These are phyloP conservation scores for Peronospora belbahrii DNA, from an alignment of 352 stramenopile genomes.

Conservation along the genomic window DNA sequence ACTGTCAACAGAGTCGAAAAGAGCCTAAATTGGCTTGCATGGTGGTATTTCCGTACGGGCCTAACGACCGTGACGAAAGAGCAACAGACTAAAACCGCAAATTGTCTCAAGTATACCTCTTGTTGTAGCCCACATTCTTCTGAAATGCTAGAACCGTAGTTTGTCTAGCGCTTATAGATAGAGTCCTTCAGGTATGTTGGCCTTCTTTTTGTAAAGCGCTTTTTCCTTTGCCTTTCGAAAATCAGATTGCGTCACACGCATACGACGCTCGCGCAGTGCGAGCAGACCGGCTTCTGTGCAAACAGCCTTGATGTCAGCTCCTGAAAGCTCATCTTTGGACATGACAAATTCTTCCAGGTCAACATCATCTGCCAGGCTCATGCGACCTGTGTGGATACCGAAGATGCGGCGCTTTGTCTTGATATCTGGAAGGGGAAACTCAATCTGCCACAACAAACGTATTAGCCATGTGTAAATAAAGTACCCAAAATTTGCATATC, in stretches of 20 bases:
- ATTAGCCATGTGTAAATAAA: slow-evolving; percentile 3
- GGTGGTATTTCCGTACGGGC: slow-evolving; percentile 14
- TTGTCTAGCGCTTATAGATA: slow-evolving; percentile 89
- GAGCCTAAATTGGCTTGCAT: slow-evolving; percentile 22
- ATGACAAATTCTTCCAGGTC: slow-evolving; percentile 99
- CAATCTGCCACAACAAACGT: slow-evolving; percentile 79
- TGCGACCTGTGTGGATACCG: slow-evolving; percentile 98
- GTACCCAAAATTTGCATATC: neutral
- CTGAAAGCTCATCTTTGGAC: slow-evolving; percentile 99
- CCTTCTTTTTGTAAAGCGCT: slow-evolving; percentile 99
- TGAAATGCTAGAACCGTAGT: slow-evolving; percentile 4
- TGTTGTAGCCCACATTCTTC: neutral
- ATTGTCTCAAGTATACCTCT: neutral
- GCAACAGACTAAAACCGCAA: neutral
- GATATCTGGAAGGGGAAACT: slow-evolving; percentile 99
- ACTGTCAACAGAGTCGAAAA: slow-evolving; percentile 6
- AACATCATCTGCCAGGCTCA: slow-evolving; percentile 97
- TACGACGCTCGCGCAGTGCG: slow-evolving; percentile 96
- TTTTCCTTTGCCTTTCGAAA: slow-evolving; percentile 99
- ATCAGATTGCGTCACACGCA: slow-evolving; percentile 99
- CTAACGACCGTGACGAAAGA: slow-evolving; percentile 18
- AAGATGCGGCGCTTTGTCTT: slow-evolving; percentile 99
- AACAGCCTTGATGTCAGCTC: slow-evolving; percentile 99
- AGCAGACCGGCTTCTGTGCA: slow-evolving; percentile 99
- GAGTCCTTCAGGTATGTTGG: slow-evolving; percentile 98